Conservation (phyloP, 345 rosid species). For the Lepidium africanum region DNA sequence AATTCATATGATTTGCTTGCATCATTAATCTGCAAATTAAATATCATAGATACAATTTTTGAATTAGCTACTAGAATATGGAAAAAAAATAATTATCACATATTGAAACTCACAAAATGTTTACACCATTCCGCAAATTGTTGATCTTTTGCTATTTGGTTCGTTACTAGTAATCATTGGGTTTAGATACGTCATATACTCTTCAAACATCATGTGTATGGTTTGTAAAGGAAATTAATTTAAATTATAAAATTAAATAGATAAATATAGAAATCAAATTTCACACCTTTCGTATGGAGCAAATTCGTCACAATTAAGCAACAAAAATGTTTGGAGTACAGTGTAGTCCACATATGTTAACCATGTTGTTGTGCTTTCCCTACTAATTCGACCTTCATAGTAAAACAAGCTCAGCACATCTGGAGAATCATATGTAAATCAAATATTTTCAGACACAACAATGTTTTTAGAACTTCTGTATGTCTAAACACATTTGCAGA, state of each 20-base stretch:
- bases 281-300: not conserved
- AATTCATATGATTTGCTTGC: not conserved
- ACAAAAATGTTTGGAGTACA: not conserved
- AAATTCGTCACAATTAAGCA: not conserved
- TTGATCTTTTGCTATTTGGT: not conserved
- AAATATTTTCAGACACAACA: not conserved
- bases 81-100: not conserved
- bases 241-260: not conserved
- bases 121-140: not conserved
- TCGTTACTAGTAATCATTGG: not conserved
- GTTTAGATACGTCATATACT: not conserved
- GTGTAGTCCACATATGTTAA: not conserved
- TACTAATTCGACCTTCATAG: not conserved
- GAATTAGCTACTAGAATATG: no score
- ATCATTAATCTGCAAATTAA: not conserved
- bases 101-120: not conserved
- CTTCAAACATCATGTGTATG: not conserved
- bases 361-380: not conserved
- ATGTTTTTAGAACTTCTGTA: not conserved
- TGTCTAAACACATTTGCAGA: no score
- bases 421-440: not conserved
- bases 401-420: not conserved
- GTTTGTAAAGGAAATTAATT: not conserved
- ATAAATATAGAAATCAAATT: not conserved
- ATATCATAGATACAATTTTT: not conserved